A percentile compares a stretch with the other conserved stretches of the same genome.
Conservation (phyloP, 2,329 filamentous ascomycete species). For the Ophiostoma quercus region DNA sequence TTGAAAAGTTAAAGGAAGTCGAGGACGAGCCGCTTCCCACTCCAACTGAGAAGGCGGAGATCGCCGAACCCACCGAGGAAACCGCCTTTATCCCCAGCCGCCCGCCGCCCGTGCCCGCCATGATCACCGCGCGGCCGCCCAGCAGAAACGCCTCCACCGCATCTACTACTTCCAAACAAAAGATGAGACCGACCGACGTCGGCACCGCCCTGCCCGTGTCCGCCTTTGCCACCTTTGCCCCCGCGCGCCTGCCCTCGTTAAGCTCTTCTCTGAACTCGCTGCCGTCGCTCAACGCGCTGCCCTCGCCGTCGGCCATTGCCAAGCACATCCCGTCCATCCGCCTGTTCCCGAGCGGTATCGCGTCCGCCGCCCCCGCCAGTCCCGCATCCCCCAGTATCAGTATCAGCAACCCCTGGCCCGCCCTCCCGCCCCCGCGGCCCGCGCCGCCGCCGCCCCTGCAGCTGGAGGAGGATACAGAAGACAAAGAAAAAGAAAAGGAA, state of each 20-base stretch:
- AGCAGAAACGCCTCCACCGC: background rate
- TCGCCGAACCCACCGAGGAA: background rate
- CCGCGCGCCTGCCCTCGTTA: too few relatives aligned
- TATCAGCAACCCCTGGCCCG: conserved; percentile 22
- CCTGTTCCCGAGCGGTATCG: conserved; percentile 22
- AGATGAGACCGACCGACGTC: background rate
- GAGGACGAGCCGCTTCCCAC: background rate
- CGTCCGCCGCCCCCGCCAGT: background rate
- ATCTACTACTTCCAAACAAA: background rate
- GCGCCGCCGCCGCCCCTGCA: conserved; percentile 20
- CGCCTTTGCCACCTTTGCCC: background rate
- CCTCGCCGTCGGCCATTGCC: background rate
- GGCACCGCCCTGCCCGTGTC: background rate
- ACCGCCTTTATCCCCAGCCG: conserved; percentile 20
- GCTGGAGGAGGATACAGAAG: background rate
- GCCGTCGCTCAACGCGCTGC: background rate
- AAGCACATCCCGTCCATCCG: conserved; percentile 23
- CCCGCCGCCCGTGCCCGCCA: conserved; percentile 12
- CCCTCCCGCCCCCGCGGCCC: conserved; percentile 15
- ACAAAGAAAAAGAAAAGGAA: background rate
- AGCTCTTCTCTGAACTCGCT: too few relatives aligned
- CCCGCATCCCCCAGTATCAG: conserved; percentile 12
- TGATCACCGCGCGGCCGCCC: background rate
- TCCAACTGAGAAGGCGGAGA: background rate
- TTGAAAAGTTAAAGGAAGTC: background rate